Conservation (phyloP, 2,329 filamentous ascomycete genomes). For the Teratosphaeria viscida region DNA sequence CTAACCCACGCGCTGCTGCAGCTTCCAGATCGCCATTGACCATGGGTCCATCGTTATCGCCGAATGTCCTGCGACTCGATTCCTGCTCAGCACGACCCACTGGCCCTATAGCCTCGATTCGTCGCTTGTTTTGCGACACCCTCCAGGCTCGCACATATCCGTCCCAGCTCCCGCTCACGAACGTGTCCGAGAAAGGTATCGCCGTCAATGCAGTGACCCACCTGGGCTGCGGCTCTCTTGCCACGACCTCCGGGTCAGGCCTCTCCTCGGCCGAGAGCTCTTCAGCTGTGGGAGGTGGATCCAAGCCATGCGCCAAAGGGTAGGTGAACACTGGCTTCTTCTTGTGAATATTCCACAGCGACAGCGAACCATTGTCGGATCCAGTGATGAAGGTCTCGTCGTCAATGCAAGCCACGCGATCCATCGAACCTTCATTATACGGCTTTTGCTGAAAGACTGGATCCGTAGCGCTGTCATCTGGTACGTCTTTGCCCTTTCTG, state of each 20-base stretch:
- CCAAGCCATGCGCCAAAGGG: slow-evolving; percentile 73
- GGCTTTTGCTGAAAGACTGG: slow-evolving; percentile 28
- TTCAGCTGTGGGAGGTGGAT: slow-evolving; percentile 52
- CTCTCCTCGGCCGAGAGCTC: slow-evolving; percentile 63
- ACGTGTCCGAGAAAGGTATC: slow-evolving; percentile 80
- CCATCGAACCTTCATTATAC: slow-evolving; percentile 69
- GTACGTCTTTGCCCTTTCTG: slow-evolving; percentile 12
- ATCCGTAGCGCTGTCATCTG: slow-evolving; percentile 23
- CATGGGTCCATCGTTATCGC: slow-evolving; percentile 8
- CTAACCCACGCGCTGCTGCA: slow-evolving; percentile 11
- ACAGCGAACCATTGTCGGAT: slow-evolving; percentile 78
- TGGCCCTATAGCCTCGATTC: slow-evolving; percentile 60
- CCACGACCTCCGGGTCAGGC: slow-evolving; percentile 45
- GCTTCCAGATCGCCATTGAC: slow-evolving; percentile 7
- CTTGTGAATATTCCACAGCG: slow-evolving; percentile 80
- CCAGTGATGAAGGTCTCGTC: slow-evolving; percentile 86
- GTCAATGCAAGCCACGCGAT: slow-evolving; percentile 82
- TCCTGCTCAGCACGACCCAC: slow-evolving; percentile 28
- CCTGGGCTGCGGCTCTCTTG: slow-evolving; percentile 46
- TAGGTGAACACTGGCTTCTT: slow-evolving; percentile 86
- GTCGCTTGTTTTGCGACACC: slow-evolving; percentile 71
- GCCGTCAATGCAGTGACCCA: slow-evolving; percentile 85
- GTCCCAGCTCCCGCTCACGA: slow-evolving; percentile 91
- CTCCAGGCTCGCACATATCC: slow-evolving; percentile 79
- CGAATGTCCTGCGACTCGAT: slow-evolving; percentile 6